Evolutionary conservation across 2,329 filamentous ascomycete species (phyloP).

Genomic region (Aureobasidium melanogenum): DNA sequence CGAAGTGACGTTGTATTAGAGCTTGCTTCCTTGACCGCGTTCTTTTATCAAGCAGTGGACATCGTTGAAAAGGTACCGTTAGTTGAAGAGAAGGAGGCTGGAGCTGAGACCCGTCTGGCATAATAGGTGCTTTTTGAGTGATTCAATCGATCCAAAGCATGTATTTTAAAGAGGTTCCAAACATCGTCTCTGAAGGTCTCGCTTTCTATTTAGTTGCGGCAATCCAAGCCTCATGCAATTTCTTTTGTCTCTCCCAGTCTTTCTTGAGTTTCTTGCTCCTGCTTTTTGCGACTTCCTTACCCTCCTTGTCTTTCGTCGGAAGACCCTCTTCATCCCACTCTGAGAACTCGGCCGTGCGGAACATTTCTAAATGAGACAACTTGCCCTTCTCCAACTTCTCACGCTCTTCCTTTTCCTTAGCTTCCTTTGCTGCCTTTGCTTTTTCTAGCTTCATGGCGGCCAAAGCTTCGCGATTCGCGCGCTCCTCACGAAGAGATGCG

Average conservation of each 20-base stretch:
- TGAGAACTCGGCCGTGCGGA: conserved; percentile 52
- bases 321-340: conserved; percentile 79
- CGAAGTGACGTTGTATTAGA: too few relatives aligned
- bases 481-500: conserved; percentile 38
- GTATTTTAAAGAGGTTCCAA: too few relatives aligned
- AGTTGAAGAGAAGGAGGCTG: too few relatives aligned
- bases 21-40: too few relatives aligned
- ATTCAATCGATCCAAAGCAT: too few relatives aligned
- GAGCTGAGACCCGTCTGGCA: too few relatives aligned
- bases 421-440: conserved; percentile 35
- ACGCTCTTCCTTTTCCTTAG: conserved; percentile 40
- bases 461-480: conserved; percentile 44
- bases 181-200: too few relatives aligned
- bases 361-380: conserved; percentile 50
- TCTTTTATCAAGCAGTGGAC: too few relatives aligned
- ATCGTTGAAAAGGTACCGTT: too few relatives aligned
- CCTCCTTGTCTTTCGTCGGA: conserved; percentile 67
- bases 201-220: neutral
- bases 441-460: conserved; percentile 38
- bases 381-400: conserved; percentile 47
- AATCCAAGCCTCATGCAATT: conserved; percentile 59
- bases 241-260: conserved; percentile 86
- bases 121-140: too few relatives aligned
- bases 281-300: conserved; percentile 72
- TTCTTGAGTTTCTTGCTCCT: conserved; percentile 76